phyloP scores from a whole-genome alignment of 169 alveolate species.

The Plasmodium vivax region DNA sequence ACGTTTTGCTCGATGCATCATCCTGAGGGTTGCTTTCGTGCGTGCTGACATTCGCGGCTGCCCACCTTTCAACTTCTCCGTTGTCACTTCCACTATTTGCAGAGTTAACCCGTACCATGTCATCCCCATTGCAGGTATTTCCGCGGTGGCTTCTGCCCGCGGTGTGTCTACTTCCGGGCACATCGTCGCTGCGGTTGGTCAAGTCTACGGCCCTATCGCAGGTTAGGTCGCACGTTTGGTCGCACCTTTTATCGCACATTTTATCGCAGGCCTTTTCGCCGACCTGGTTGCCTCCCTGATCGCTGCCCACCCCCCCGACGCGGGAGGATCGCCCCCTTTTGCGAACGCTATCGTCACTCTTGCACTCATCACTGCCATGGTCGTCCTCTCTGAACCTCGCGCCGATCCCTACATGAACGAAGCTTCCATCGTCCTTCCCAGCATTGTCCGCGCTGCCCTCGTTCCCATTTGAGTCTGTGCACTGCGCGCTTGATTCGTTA shows the following conservation, averaged over 20 bases:
- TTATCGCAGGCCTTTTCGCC: background rate
- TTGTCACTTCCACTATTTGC: background rate
- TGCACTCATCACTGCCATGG: background rate
- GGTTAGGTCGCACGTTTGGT: background rate
- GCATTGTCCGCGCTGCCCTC: background rate
- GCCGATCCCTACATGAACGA: background rate
- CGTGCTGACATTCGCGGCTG: background rate
- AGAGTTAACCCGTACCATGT: background rate
- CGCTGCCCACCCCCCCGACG: background rate
- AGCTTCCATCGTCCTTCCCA: background rate
- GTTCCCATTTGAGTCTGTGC: background rate
- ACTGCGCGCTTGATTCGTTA: background rate
- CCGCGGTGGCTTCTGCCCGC: background rate
- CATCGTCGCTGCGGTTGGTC: background rate
- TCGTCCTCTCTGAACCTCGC: background rate
- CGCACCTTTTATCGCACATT: background rate
- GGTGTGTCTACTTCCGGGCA: background rate
- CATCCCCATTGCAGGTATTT: background rate
- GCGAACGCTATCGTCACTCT: background rate
- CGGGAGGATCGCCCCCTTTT: background rate
- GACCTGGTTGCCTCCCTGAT: background rate
- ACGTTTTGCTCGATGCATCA: background rate
- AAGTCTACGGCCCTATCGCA: background rate
- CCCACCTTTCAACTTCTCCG: background rate
- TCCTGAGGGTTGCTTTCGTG: background rate